Percentiles rank a stretch among this genome's conserved stretches.
Evolutionary conservation across 129 eudicot species (phyloP).

Genomic region (Oenanthe sinensis): DNA sequence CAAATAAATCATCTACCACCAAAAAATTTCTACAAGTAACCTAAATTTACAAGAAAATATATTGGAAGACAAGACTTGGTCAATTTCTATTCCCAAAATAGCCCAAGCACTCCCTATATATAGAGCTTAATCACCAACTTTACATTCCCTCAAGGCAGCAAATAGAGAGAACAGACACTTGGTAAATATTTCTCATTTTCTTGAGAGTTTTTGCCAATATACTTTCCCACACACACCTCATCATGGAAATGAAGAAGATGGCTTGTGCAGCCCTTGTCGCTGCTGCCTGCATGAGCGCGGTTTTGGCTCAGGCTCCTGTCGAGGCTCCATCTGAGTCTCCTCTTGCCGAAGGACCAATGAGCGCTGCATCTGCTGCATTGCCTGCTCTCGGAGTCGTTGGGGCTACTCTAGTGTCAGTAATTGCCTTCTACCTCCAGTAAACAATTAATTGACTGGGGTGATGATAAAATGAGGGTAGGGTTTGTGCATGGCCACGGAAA

Average conservation of each 20-base stretch:
- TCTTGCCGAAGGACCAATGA: conserved; percentile 10
- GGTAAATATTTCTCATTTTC: conserved; percentile 6
- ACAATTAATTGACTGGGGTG: background rate
- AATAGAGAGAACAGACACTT: background rate
- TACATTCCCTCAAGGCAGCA: background rate
- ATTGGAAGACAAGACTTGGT: background rate
- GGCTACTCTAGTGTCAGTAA: conserved; percentile 23
- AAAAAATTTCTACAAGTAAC: background rate
- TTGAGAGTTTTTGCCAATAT: conserved; percentile 2
- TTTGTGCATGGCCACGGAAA: conserved; percentile 2
- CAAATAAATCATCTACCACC: background rate
- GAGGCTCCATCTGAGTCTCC: conserved; percentile 10
- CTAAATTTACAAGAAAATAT: background rate
- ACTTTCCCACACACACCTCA: background rate
- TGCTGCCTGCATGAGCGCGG: conserved; percentile 21
- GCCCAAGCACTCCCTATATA: background rate
- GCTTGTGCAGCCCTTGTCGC: conserved; percentile 30
- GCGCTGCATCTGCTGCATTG: conserved; percentile 22
- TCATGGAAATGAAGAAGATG: conserved; percentile 45
- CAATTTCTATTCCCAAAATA: conserved; percentile 2
- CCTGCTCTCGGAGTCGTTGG: conserved; percentile 23
- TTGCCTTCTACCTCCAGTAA: conserved; percentile 26
- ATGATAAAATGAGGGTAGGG: background rate
- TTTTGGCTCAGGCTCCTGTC: conserved; percentile 4
- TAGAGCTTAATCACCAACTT: background rate